Conservation (phyloP, 345 rosid genomes). For the Arabidopsis arenosa region DNA sequence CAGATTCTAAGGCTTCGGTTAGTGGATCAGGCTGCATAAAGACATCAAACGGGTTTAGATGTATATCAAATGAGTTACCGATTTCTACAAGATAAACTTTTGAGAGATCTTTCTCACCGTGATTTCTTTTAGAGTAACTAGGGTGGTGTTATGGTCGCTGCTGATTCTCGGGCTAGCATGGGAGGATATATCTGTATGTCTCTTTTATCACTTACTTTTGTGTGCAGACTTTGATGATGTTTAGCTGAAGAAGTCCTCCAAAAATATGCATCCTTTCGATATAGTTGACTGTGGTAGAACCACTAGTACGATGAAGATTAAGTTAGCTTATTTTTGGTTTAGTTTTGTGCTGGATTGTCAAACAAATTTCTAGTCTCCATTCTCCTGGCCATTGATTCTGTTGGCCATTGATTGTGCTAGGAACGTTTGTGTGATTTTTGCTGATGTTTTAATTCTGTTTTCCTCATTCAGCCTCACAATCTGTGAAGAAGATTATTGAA, state of each 20-base stretch:
- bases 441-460: conserved; percentile 28
- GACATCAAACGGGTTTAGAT: neutral
- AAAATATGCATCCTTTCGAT: neutral
- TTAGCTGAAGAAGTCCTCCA: neutral
- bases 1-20: conserved; percentile 75
- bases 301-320: conserved; percentile 14
- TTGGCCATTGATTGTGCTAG: conserved; percentile 2
- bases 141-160: conserved; percentile 97
- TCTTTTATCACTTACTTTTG: neutral
- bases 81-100: neutral
- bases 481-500: conserved; percentile 94
- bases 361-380: neutral
- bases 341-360: neutral
- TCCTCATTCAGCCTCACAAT: conserved; percentile 68
- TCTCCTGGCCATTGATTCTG: conserved; percentile 6
- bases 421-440: neutral
- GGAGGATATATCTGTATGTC: conserved; percentile 96
- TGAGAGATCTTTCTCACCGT: conserved; percentile 50
- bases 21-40: conserved; percentile 83
- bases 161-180: conserved; percentile 99
- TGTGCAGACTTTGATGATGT: neutral
- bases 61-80: neutral
- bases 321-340: conserved; percentile 14
- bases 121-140: conserved; percentile 55
- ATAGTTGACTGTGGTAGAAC: conserved; percentile 5